phyloP scores from a whole-genome alignment of 768 basidiomycete genomes.

The Gymnopilus dilepis region DNA sequence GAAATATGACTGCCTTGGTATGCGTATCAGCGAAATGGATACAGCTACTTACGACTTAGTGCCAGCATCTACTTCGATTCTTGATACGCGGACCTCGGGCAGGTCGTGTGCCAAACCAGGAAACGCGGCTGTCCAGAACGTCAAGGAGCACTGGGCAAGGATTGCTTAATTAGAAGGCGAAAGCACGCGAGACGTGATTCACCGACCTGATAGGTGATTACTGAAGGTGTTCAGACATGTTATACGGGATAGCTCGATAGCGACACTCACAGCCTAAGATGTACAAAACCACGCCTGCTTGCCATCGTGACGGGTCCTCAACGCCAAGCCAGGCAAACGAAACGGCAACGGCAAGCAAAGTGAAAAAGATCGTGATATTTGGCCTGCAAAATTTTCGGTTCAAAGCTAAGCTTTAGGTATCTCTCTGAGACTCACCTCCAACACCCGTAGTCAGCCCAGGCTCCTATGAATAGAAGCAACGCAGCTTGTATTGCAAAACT shows the following conservation, averaged over 20 bases:
- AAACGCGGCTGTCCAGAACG: slow-evolving; percentile 87
- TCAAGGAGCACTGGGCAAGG: slow-evolving; percentile 58
- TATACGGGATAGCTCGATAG: too few species aligned
- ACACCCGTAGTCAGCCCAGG: slow-evolving; percentile 83
- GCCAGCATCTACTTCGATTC: slow-evolving; percentile 41
- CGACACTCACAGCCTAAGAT: slow-evolving; percentile 55
- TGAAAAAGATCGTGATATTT: slow-evolving; percentile 80
- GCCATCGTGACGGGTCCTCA: slow-evolving; percentile 67
- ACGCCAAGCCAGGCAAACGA: slow-evolving; percentile 84
- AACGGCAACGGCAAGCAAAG: slow-evolving; percentile 64
- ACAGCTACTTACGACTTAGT: slow-evolving; percentile 49
- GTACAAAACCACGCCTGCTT: slow-evolving; percentile 63
- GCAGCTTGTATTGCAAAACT: slow-evolving; percentile 79
- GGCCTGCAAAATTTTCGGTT: slow-evolving; percentile 46
- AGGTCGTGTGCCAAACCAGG: slow-evolving; percentile 75
- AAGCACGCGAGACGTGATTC: not conserved
- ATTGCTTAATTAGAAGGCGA: not conserved
- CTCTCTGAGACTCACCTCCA: slow-evolving; percentile 58
- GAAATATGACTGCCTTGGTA: not conserved
- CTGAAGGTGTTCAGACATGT: slow-evolving; percentile 35
- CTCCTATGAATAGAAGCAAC: slow-evolving; percentile 67
- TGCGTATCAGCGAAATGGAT: not conserved
- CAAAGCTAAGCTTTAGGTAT: too few species aligned
- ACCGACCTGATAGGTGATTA: slow-evolving; percentile 72
- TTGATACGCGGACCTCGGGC: slow-evolving; percentile 67